Evolutionary conservation across 2,329 filamentous ascomycete species (phyloP).

Genomic region (Ophiocordyceps camponoti-floridani): DNA sequence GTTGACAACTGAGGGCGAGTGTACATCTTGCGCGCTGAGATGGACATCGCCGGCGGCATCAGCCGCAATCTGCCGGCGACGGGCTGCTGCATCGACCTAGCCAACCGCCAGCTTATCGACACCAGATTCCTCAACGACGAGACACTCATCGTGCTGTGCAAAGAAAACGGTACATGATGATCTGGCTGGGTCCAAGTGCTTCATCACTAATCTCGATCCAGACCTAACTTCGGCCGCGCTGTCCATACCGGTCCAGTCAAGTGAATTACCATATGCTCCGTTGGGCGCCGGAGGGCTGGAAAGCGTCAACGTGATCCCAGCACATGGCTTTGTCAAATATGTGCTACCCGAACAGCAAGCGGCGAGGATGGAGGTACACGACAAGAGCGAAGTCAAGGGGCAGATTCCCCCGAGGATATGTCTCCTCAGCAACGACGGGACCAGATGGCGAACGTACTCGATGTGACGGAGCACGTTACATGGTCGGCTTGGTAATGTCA

Average conservation of each 20-base stretch:
- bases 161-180: slow-evolving; percentile 14
- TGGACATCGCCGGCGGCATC: slow-evolving; percentile 39
- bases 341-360: slow-evolving; percentile 16
- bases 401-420: slow-evolving; percentile 31
- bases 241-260: slow-evolving; percentile 18
- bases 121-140: slow-evolving; percentile 50
- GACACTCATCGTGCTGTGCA: slow-evolving; percentile 41
- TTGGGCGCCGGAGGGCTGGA: slow-evolving; percentile 11
- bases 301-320: slow-evolving; percentile 2
- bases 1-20: slow-evolving; percentile 19
- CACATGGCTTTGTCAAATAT: slow-evolving; percentile 7
- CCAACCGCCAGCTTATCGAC: slow-evolving; percentile 32
- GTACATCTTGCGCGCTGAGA: slow-evolving; percentile 33
- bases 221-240: slow-evolving; percentile 12
- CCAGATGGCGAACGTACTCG: slow-evolving; percentile 28
- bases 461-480: slow-evolving; percentile 14
- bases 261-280: slow-evolving; percentile 16
- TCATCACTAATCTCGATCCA: slow-evolving; percentile 1
- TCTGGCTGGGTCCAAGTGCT: background rate
- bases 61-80: slow-evolving; percentile 25
- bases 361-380: slow-evolving; percentile 32
- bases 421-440: slow-evolving; percentile 28
- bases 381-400: slow-evolving; percentile 22
- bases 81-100: slow-evolving; percentile 23
- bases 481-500: slow-evolving; percentile 44